Evolutionary conservation across 805 yeast genomes (phyloP).

Genomic region (Tetrapisispora phaffii): DNA sequence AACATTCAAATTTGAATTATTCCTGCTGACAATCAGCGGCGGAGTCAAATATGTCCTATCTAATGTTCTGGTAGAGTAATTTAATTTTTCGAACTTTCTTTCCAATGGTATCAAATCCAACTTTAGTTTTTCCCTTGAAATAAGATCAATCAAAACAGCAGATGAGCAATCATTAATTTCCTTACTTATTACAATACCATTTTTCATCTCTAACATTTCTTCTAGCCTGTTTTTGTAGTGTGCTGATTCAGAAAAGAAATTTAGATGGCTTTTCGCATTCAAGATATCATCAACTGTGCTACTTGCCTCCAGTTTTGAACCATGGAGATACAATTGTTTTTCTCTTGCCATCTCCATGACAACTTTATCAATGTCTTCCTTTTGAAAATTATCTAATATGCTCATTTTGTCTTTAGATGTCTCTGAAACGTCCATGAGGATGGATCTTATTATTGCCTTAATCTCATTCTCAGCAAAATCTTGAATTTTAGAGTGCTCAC

Average conservation of each 20-base stretch:
- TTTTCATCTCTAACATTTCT: conserved; percentile 34
- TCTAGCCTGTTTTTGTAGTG: conserved; percentile 36
- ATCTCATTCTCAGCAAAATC: conserved; percentile 19
- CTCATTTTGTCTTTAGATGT: conserved; percentile 23
- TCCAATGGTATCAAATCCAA: conserved; percentile 48
- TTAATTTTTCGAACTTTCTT: conserved; percentile 39
- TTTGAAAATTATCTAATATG: conserved; percentile 33
- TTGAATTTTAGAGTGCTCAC: conserved; percentile 2
- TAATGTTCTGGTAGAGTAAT: conserved; percentile 67
- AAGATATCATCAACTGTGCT: conserved; percentile 16
- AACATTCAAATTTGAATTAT: conserved; percentile 4
- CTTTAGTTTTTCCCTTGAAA: conserved; percentile 35
- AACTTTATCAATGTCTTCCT: conserved; percentile 40
- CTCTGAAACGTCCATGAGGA: conserved; percentile 25
- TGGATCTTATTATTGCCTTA: conserved; percentile 29
- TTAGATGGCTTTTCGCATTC: conserved; percentile 23
- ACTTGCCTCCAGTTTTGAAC: conserved; percentile 31
- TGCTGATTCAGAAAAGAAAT: conserved; percentile 38
- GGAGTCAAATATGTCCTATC: conserved; percentile 54
- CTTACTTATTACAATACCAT: conserved; percentile 48
- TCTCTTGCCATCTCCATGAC: conserved; percentile 38
- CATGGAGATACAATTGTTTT: conserved; percentile 45
- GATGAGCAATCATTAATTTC: conserved; percentile 52
- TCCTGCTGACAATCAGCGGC: conserved; percentile 48
- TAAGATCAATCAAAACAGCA: conserved; percentile 47